Conservation (phyloP, 2,329 filamentous ascomycete genomes). For the Zasmidium angulare region DNA sequence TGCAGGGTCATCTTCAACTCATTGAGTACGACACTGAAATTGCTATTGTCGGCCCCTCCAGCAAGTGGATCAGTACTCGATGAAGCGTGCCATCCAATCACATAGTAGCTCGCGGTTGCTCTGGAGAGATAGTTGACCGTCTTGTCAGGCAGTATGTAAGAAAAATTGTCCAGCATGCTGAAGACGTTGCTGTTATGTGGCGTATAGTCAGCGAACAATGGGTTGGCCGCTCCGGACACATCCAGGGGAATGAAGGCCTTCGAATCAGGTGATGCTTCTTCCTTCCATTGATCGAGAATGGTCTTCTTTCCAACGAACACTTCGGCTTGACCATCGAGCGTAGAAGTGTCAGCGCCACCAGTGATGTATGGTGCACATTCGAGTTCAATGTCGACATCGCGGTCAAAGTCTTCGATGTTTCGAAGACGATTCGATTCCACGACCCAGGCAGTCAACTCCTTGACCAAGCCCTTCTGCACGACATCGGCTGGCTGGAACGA, state of each 20-base stretch:
- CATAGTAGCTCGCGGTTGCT: conserved; percentile 13
- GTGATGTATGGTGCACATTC: conserved; percentile 7
- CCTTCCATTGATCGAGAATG: background rate
- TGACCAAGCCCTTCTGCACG: conserved; percentile 1
- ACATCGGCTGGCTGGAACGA: background rate
- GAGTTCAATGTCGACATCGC: conserved; percentile 8
- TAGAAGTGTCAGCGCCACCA: background rate
- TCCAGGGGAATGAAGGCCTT: background rate
- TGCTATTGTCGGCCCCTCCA: too few relatives aligned
- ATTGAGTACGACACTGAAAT: background rate
- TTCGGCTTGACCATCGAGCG: conserved; percentile 7
- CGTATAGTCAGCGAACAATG: conserved; percentile 11
- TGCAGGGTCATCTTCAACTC: background rate
- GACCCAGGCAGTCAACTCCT: conserved; percentile 8
- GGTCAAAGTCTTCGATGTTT: conserved; percentile 7
- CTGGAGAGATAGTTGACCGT: background rate
- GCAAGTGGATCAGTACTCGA: conserved; percentile 16
- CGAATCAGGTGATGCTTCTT: background rate
- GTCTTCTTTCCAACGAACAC: conserved; percentile 8
- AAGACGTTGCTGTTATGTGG: conserved; percentile 12
- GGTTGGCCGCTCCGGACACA: conserved; percentile 6
- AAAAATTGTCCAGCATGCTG: conserved; percentile 10
- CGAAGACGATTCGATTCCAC: conserved; percentile 12
- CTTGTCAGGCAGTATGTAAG: background rate
- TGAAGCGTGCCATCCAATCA: conserved; percentile 12